These are phyloP conservation scores for Xerocomus nothofagi DNA, from an alignment of 1,284 basidiomycete genomes.

Conservation along the genomic window DNA sequence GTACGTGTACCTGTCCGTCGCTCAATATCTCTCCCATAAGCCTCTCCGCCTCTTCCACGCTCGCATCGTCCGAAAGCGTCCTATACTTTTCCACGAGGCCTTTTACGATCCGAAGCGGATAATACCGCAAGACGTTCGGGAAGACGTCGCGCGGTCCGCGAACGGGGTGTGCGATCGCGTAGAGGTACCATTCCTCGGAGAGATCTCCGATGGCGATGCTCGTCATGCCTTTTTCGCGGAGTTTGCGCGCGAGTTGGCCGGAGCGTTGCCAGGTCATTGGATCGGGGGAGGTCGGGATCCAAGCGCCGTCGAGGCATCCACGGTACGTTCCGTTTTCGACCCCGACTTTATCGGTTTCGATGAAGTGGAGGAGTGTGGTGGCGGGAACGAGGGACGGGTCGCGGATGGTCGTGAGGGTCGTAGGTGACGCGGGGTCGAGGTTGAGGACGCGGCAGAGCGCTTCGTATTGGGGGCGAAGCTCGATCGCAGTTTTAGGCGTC, in stretches of 20 bases:
- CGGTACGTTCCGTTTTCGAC: conserved; percentile 63
- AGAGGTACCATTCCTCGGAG: conserved; percentile 76
- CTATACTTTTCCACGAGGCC: conserved; percentile 49
- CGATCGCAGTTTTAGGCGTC: conserved; percentile 55
- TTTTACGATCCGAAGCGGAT: conserved; percentile 47
- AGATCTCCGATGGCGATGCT: conserved; percentile 68
- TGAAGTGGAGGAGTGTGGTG: conserved; percentile 50
- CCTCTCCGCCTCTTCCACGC: conserved; percentile 43
- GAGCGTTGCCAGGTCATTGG: conserved; percentile 70
- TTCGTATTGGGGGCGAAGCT: conserved; percentile 61
- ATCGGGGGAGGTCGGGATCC: conserved; percentile 52
- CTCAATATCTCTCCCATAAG: conserved; percentile 57
- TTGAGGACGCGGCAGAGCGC: conserved; percentile 56
- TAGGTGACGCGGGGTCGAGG: conserved; percentile 51
- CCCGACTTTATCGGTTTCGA: conserved; percentile 56
- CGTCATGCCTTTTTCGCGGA: conserved; percentile 58
- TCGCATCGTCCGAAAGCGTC: conserved; percentile 38
- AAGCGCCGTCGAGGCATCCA: conserved; percentile 56
- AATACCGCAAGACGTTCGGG: conserved; percentile 63
- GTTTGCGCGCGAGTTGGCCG: conserved; percentile 54
- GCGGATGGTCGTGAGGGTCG: conserved; percentile 49
- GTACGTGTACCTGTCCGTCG: conserved; percentile 70
- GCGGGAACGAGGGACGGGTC: conserved; percentile 51
- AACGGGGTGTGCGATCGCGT: conserved; percentile 66
- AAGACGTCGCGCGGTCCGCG: conserved; percentile 47